phyloP scores from a whole-genome alignment of 371 early-diverging fungal genomes.

The Apophysomyces ossiformis region DNA sequence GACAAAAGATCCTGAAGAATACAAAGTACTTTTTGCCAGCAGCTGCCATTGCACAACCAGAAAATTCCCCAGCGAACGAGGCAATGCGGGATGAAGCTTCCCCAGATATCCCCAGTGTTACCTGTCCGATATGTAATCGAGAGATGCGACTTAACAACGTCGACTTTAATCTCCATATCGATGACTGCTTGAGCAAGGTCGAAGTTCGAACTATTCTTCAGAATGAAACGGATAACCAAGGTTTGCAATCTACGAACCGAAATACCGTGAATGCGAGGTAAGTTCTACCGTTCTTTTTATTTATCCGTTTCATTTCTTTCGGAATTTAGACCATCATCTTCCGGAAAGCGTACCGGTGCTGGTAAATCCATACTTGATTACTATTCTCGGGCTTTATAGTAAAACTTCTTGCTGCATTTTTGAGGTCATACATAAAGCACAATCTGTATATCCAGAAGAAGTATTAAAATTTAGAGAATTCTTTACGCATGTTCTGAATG shows the following conservation, averaged over 20 bases:
- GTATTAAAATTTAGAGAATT: too few relatives aligned
- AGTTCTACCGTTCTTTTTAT: not conserved
- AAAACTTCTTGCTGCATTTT: too few relatives aligned
- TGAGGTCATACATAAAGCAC: too few relatives aligned
- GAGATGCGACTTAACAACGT: slow-evolving; percentile 30
- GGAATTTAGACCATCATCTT: not conserved
- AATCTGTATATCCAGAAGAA: too few relatives aligned
- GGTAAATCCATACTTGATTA: slow-evolving; percentile 1
- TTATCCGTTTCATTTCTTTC: not conserved
- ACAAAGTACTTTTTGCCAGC: slow-evolving; percentile 24
- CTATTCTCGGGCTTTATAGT: not conserved
- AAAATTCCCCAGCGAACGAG: not conserved
- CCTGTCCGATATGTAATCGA: slow-evolving; percentile 48
- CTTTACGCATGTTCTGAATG: too few relatives aligned
- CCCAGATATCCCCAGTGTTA: slow-evolving; percentile 7
- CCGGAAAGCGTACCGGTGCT: not conserved
- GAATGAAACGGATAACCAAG: not conserved
- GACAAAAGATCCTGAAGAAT: not conserved
- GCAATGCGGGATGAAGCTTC: not conserved
- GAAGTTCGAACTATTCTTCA: slow-evolving; percentile 34
- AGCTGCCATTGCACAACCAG: not conserved
- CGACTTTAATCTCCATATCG: slow-evolving; percentile 43
- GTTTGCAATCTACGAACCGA: not conserved
- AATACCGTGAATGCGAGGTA: not conserved
- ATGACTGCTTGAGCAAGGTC: slow-evolving; percentile 44